Base-by-base conservation (phyloP, 805 yeast genomes). In the Kluyveromyces nonfermentans region DNA sequence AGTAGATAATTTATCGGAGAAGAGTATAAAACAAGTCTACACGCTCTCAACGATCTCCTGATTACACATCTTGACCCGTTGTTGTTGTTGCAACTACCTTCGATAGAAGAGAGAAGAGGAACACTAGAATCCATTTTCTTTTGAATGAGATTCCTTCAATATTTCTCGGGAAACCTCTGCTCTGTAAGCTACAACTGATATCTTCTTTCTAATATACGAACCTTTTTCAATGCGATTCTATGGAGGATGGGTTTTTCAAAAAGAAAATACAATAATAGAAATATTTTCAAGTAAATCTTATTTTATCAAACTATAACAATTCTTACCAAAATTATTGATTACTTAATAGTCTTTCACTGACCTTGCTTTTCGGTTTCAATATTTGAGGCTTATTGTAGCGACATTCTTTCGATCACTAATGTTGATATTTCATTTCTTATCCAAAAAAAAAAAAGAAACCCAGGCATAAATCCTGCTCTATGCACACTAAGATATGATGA, bases 1-100 rank as follows among this genome's bases (percentile, higher is more conserved):
- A 90, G 69, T 38, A 93, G 65, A 52, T 77, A 73, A 62, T 89
- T 93, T 46, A 87, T 82, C 7, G 85, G 85, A 1, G 86, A 81
- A 5, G 85, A 77, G 45, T 63, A 62, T 46, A 74, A 56, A 10
- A 69, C 57, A 17, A 63, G 46, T 32, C 51, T 46, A 16, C 51
- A 34, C 39, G 61, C 64, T 20, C 50, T 33, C 40, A 50, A 45
- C 1, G 49, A 37, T 25, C 52, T 7, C 65, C 61, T 46, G 45
- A 42, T 44, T 25, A 46, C 38, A 7, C 51, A 41, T 3, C 36
- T 18, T 21, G 43, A 31, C 17, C 37, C 37, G 18, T 42, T 33
- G 14, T 35, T 36, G 12, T 25, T 34, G 3, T 48, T 28, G 28
- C 50, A 50, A 8, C 51, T 7, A 21, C 7, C 28, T 25, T 14